phyloP scores from a whole-genome alignment of 164 flowering plant species.

The Cinnamomum micranthum region DNA sequence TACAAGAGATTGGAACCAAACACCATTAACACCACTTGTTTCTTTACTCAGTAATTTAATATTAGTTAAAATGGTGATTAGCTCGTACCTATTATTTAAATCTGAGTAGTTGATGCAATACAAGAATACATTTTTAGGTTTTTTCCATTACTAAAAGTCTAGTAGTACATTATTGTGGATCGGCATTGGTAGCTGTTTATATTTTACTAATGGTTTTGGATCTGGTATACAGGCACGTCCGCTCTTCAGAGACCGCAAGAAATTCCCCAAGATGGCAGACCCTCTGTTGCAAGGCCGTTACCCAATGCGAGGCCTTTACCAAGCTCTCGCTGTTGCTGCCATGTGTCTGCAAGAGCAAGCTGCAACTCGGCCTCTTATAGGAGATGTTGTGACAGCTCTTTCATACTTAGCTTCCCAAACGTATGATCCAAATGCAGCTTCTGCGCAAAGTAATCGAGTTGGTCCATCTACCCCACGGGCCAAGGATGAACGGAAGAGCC shows the following conservation, averaged over 20 bases:
- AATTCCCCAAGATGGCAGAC: slow-evolving; percentile 87
- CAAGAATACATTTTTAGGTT: too few relatives aligned
- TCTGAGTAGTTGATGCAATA: too few relatives aligned
- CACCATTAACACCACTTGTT: too few relatives aligned
- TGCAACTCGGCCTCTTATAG: slow-evolving; percentile 81
- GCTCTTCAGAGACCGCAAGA: slow-evolving; percentile 74
- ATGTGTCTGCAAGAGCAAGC: slow-evolving; percentile 96
- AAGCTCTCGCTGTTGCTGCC: slow-evolving; percentile 89
- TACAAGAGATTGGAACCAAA: not conserved
- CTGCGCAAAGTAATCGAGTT: slow-evolving; percentile 33
- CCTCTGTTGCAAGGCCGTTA: slow-evolving; percentile 80
- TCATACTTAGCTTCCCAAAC: slow-evolving; percentile 77
- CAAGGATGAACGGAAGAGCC: slow-evolving; percentile 45
- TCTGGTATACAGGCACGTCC: slow-evolving; percentile 66
- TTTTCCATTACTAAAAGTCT: not conserved
- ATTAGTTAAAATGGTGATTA: not conserved
- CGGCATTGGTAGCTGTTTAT: not conserved
- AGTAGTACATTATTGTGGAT: not conserved
- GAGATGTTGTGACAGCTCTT: slow-evolving; percentile 90
- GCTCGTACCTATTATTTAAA: not conserved
- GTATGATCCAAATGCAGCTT: slow-evolving; percentile 59
- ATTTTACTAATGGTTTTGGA: not conserved
- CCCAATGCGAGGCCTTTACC: slow-evolving; percentile 86
- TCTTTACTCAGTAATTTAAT: not conserved
- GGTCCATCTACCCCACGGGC: slow-evolving; percentile 53